A percentile compares a stretch with the other conserved stretches of the same genome.
These are phyloP conservation scores for Colletotrichum lupini DNA, from an alignment of 2,329 filamentous ascomycete genomes.

Conservation along the genomic window DNA sequence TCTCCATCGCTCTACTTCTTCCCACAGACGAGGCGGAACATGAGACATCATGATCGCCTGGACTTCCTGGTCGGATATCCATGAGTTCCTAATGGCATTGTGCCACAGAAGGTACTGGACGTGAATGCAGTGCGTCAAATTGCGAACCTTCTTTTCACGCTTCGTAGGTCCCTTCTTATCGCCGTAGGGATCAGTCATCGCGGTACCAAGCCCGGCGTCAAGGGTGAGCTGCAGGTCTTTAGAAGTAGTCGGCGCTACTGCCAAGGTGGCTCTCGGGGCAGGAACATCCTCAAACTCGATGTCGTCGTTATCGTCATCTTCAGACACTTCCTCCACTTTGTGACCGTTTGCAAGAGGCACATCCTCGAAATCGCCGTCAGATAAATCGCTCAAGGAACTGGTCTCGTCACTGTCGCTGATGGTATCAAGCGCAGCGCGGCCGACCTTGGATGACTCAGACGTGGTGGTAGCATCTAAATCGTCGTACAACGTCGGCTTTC, in stretches of 20 bases:
- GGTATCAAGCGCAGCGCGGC: conserved; percentile 54
- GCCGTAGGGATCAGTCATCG: conserved; percentile 69
- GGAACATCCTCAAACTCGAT: conserved; percentile 72
- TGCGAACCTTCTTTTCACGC: conserved; percentile 81
- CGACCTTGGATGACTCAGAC: conserved; percentile 54
- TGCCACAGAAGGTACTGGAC: conserved; percentile 90
- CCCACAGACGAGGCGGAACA: conserved; percentile 73
- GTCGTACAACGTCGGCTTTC: conserved; percentile 70
- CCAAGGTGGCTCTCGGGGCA: conserved; percentile 49
- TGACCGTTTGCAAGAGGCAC: conserved; percentile 54
- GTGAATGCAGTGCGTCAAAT: conserved; percentile 87
- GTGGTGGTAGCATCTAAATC: conserved; percentile 65
- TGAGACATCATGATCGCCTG: conserved; percentile 82
- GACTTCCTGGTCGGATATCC: conserved; percentile 81
- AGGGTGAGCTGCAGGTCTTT: conserved; percentile 82
- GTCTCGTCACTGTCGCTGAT: conserved; percentile 58
- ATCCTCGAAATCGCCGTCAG: conserved; percentile 67
- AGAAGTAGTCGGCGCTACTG: conserved; percentile 60
- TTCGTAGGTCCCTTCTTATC: conserved; percentile 88
- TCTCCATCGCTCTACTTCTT: conserved; percentile 80
- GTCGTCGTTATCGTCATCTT: conserved; percentile 69
- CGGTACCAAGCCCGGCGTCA: conserved; percentile 67
- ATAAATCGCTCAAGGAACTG: conserved; percentile 64
- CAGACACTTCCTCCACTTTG: conserved; percentile 47
- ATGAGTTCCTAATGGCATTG: conserved; percentile 86